A percentile compares a stretch with the other conserved stretches of the same genome.
These are phyloP conservation scores for Arbutus unedo DNA, from an alignment of 148 eudicot genomes.

Conservation along the genomic window DNA sequence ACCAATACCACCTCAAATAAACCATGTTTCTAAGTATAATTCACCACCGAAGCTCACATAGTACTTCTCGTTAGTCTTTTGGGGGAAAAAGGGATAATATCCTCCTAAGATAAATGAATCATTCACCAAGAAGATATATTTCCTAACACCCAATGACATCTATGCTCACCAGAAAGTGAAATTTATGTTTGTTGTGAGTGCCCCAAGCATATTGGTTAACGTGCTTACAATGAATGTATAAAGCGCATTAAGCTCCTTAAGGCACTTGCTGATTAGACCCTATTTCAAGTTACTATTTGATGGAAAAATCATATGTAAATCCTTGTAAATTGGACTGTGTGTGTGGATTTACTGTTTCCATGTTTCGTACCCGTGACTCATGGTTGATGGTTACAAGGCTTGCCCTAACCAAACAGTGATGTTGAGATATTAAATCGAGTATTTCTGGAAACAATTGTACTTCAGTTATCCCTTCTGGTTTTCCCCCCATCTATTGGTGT, in stretches of 20 bases:
- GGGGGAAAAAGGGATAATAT: neutral
- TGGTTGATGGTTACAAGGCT: neutral
- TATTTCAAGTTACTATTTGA: neutral
- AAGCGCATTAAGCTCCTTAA: neutral
- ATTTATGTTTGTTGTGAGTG: neutral
- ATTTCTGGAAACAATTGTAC: neutral
- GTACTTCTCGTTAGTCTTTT: neutral
- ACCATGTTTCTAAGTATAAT: neutral
- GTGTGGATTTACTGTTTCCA: neutral
- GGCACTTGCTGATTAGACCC: neutral
- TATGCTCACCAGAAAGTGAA: neutral
- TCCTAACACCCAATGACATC: neutral
- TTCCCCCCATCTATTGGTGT: neutral
- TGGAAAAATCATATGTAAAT: neutral
- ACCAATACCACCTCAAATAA: neutral
- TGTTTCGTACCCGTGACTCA: neutral
- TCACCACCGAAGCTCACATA: neutral
- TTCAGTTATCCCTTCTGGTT: neutral
- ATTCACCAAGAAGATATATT: neutral
- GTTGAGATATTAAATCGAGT: neutral
- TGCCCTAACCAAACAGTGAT: neutral
- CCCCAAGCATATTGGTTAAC: too few species aligned
- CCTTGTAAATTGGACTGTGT: neutral
- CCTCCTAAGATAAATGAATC: conserved; percentile 1
- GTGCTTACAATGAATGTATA: too few species aligned